Percentiles rank a stretch among this genome's conserved stretches.
Conservation (phyloP, 169 alveolate genomes). For the Eimeria maxima region DNA sequence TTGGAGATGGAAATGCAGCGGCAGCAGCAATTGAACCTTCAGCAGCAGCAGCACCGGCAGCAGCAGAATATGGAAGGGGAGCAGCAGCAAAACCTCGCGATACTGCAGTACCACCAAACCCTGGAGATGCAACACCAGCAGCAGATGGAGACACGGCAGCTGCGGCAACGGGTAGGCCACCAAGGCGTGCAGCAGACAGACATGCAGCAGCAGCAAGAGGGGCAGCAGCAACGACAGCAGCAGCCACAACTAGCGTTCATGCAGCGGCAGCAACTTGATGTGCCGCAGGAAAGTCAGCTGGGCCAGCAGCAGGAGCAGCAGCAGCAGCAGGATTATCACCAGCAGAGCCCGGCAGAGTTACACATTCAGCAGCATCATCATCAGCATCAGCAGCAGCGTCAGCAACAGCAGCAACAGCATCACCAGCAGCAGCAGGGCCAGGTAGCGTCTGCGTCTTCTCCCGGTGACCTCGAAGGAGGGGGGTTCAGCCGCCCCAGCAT, state of each 20-base stretch:
- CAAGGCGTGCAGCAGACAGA: background rate
- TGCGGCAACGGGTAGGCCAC: no score
- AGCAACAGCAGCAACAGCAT: no score
- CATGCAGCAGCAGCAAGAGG: background rate
- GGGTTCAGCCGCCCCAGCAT: background rate
- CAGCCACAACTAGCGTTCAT: background rate
- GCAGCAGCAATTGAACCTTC: background rate
- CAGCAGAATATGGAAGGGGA: background rate
- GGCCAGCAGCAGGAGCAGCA: background rate
- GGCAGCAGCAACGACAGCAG: no score
- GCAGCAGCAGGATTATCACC: background rate
- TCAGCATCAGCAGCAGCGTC: no score
- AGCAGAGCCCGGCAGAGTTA: background rate
- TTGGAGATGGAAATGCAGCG: background rate
- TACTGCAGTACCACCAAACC: background rate
- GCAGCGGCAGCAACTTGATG: background rate
- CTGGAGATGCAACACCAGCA: background rate
- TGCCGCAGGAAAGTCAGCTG: background rate
- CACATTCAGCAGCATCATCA: background rate
- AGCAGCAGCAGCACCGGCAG: conserved; percentile 6
- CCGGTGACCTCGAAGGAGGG: background rate
- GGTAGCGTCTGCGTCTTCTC: background rate
- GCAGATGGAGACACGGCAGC: background rate
- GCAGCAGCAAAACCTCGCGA: background rate
- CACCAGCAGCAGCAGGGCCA: background rate